These are phyloP conservation scores for Senecio squalidus DNA, from an alignment of 140 eudicot genomes.

Conservation along the genomic window DNA sequence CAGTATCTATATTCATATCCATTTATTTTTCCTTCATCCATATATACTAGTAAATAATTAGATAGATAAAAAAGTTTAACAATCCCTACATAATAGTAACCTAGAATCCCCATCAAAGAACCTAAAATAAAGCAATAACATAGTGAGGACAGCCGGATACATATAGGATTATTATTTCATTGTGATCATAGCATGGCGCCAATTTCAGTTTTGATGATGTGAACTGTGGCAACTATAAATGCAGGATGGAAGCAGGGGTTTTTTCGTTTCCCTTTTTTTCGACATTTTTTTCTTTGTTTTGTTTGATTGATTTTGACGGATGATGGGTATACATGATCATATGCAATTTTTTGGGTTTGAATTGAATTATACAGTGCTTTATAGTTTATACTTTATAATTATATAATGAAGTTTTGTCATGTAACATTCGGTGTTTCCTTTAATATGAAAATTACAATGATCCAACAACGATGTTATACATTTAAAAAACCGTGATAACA, in stretches of 20 bases:
- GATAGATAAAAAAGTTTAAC: too few relatives aligned
- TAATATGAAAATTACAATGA: conserved; percentile 4
- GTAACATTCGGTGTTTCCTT: not conserved
- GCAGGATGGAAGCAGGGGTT: conserved; percentile 13
- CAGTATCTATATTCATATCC: too few relatives aligned
- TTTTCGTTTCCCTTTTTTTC: conserved; percentile 2
- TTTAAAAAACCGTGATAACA: not conserved
- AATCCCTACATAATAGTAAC: too few relatives aligned
- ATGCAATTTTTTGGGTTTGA: conserved; percentile 34
- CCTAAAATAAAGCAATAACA: too few relatives aligned
- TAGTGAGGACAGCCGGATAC: too few relatives aligned
- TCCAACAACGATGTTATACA: not conserved
- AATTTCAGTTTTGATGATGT: conserved; percentile 38
- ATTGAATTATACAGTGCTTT: conserved; percentile 24
- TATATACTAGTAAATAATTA: too few relatives aligned
- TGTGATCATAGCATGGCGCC: too few relatives aligned
- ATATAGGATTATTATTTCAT: too few relatives aligned
- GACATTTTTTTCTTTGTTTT: conserved; percentile 18
- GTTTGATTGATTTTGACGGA: conserved; percentile 18
- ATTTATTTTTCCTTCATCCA: too few relatives aligned
- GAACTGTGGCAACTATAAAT: conserved; percentile 15
- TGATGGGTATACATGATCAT: conserved; percentile 43
- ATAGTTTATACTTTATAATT: not conserved
- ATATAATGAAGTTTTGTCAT: not conserved
- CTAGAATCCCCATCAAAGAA: too few relatives aligned